phyloP scores from a whole-genome alignment of 73 alveolate genomes.

The Paramecium octaurelia region DNA sequence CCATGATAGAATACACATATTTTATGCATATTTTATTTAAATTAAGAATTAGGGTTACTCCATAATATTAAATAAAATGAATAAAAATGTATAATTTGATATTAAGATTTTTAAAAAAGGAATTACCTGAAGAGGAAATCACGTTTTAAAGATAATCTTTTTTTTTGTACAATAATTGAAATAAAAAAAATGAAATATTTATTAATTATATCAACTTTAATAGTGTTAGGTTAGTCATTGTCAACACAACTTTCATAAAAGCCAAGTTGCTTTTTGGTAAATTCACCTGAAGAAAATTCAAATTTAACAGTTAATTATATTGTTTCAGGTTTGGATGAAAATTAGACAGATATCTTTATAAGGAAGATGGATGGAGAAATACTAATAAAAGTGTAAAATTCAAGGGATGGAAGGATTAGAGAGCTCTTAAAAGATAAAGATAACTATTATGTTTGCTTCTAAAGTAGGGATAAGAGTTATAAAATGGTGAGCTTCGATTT shows the following conservation, averaged over 20 bases:
- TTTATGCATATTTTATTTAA: too few species aligned
- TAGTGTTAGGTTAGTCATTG: background rate
- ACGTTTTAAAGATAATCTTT: too few species aligned
- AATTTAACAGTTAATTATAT: background rate
- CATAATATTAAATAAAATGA: too few species aligned
- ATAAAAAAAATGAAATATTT: background rate
- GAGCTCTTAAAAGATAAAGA: background rate
- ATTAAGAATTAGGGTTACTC: too few species aligned
- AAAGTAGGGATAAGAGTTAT: background rate
- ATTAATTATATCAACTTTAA: background rate
- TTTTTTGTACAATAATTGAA: background rate
- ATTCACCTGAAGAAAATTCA: background rate
- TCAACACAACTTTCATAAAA: background rate
- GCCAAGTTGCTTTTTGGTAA: background rate
- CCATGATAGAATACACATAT: too few species aligned
- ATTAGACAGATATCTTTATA: background rate
- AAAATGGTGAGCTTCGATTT: conserved; percentile 5
- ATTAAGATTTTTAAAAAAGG: too few species aligned
- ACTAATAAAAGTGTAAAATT: background rate
- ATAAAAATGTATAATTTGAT: too few species aligned
- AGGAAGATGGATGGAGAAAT: background rate
- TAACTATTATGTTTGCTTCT: background rate
- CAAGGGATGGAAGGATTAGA: background rate
- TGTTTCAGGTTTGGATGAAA: background rate
- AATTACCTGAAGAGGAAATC: background rate